Percentiles rank a stretch among this genome's conserved stretches.
phyloP scores from a whole-genome alignment of 1,284 basidiomycete species.

The Rhodotorula sp. region DNA sequence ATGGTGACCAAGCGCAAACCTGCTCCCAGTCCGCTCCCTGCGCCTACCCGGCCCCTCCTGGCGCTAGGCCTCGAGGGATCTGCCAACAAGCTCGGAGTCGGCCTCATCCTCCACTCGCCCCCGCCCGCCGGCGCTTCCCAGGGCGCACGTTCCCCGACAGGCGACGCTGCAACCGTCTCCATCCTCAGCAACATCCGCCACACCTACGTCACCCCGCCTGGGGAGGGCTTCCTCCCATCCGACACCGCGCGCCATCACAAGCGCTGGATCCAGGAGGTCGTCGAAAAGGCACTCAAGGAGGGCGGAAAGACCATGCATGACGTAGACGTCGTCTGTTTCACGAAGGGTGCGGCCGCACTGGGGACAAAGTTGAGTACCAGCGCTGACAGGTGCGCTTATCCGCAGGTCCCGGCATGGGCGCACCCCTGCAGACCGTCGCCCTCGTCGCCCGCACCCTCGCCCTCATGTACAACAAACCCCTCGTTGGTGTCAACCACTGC shows the following conservation, averaged over 20 bases:
- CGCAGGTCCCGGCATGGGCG: slow-evolving; percentile 96
- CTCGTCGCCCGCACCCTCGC: slow-evolving; percentile 92
- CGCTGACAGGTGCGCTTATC: background rate
- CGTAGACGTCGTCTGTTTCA: slow-evolving; percentile 93
- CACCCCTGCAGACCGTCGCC: slow-evolving; percentile 91
- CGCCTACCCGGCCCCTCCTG: slow-evolving; percentile 38
- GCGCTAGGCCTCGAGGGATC: slow-evolving; percentile 87
- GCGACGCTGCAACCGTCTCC: slow-evolving; percentile 47
- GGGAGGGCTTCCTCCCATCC: slow-evolving; percentile 92
- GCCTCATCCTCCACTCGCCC: slow-evolving; percentile 78
- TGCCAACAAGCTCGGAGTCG: slow-evolving; percentile 97
- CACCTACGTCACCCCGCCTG: slow-evolving; percentile 97
- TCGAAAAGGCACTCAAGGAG: slow-evolving; percentile 74
- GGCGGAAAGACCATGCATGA: slow-evolving; percentile 72
- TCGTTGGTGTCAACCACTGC: slow-evolving; percentile 98
- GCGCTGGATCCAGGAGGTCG: slow-evolving; percentile 83
- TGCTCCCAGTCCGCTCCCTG: slow-evolving; percentile 21
- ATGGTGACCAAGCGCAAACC: slow-evolving; percentile 18
- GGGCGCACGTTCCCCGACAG: slow-evolving; percentile 66
- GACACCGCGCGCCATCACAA: slow-evolving; percentile 96
- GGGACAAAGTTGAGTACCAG: too few species aligned
- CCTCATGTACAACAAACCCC: slow-evolving; percentile 82
- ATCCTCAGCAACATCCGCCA: slow-evolving; percentile 69
- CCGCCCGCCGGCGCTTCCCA: slow-evolving; percentile 53
- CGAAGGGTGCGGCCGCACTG: slow-evolving; percentile 70